Evolutionary conservation across 805 yeast genomes (phyloP), one percentile per base, ranked within the genome.

Genomic region (Brettanomyces nanus): DNA sequence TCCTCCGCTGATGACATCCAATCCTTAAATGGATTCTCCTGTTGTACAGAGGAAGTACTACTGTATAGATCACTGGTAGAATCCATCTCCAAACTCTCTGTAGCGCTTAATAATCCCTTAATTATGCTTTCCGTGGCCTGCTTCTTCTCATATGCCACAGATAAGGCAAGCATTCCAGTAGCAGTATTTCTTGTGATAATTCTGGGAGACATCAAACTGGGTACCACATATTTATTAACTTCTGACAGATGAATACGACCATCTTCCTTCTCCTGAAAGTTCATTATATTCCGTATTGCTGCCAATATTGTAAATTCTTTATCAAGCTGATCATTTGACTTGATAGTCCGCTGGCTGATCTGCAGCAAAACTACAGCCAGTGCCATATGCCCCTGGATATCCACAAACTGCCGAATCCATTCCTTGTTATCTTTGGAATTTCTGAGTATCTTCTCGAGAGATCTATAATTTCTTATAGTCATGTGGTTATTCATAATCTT

Each of bases 331-430:
- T 62, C 66, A 40, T 66, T 62, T 10, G 71, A 64, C 39, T 71
- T 68, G 27, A 62, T 52, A 2, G 55, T 39, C 28, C 57, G 51
- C 28, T 54, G 54, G 45, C 64, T 66, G 38, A 78, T 65, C 34
- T 75, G 78, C 40, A 72, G 74, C 31, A 92, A 62, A 27, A 75
- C 77, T 13, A 77, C 74, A 6, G 85, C 75, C 37, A 92, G 68
- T 0, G 86, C 83, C 6, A 80, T 71, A 42, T 82, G 86, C 7
- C 97, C 97, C 55, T 85, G 94, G 31, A 75, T 69, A 36, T 69
- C 76, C n/a, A 86, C 67, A 50, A 92, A 92, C 18, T 66, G 69
- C 35, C 74, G 68, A 0, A 85, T 92, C 97, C 97, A 90, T 33
- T 62, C 71, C 11, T 32, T 31, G 20, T 42, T 45, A 6, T 19